Evolutionary conservation across 345 rosid species (phyloP).

Genomic region (Gossypium thurberi): DNA sequence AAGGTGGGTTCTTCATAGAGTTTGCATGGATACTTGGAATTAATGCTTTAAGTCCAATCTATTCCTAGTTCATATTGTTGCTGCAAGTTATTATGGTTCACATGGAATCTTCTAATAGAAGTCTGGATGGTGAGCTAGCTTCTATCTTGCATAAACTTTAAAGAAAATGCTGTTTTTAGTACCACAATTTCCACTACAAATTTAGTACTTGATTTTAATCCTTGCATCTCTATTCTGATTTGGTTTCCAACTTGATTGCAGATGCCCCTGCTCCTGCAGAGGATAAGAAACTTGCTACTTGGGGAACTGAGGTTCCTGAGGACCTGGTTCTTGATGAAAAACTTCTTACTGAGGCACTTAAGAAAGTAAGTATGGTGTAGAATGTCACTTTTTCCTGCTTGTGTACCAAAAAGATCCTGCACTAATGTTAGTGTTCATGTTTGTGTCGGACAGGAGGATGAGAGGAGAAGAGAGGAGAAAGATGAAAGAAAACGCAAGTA

Average conservation of each 20-base stretch:
- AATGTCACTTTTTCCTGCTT: background rate
- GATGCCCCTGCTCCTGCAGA: conserved; percentile 30
- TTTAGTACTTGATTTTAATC: background rate
- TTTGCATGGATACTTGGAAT: background rate
- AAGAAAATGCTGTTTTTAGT: background rate
- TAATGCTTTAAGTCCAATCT: background rate
- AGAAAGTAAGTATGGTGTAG: conserved; percentile 33
- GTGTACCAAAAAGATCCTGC: background rate
- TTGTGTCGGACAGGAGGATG: conserved; percentile 35
- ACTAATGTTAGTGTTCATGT: background rate
- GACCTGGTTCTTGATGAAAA: conserved; percentile 43
- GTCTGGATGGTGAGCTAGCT: background rate
- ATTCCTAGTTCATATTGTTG: background rate
- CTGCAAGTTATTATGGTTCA: background rate
- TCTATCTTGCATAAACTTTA: background rate
- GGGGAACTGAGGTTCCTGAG: conserved; percentile 53
- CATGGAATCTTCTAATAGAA: background rate
- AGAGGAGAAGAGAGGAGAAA: conserved; percentile 39
- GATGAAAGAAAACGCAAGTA: conserved; percentile 57
- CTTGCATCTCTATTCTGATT: conserved; percentile 2
- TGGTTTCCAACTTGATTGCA: conserved; percentile 14
- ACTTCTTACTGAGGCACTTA: conserved; percentile 36
- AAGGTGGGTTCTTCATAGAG: conserved; percentile 27
- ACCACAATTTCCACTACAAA: background rate
- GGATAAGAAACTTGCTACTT: conserved; percentile 43